phyloP scores from a whole-genome alignment of 1,284 basidiomycete genomes.

The Vanrija pseudolonga region DNA sequence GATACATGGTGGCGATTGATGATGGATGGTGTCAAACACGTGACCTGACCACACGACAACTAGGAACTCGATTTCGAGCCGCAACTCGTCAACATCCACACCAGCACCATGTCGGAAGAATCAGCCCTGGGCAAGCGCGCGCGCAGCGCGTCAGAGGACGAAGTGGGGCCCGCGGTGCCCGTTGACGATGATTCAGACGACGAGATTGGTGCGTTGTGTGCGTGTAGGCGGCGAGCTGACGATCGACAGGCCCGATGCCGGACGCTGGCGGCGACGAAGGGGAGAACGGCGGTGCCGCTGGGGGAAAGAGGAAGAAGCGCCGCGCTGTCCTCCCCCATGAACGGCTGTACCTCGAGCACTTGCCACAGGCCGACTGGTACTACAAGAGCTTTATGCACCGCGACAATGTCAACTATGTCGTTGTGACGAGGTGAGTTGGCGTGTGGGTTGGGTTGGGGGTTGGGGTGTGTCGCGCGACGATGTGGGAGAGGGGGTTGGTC shows the following conservation, averaged over 20 bases:
- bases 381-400: constrained; percentile 98
- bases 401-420: constrained; percentile 82
- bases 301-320: constrained; percentile 40
- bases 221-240: not conserved
- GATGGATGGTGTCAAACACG: too few relatives aligned
- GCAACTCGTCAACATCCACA: too few relatives aligned
- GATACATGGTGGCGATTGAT: too few relatives aligned
- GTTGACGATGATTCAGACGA: constrained; percentile 44
- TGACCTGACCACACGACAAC: too few relatives aligned
- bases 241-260: constrained; percentile 26
- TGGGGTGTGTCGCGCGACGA: too few relatives aligned
- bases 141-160: constrained; percentile 1
- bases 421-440: constrained; percentile 68
- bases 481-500: too few relatives aligned
- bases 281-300: constrained; percentile 5
- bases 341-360: constrained; percentile 80
- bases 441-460: too few relatives aligned
- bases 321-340: constrained; percentile 66
- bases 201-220: constrained; percentile 37
- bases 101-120: too few relatives aligned
- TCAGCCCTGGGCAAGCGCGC: constrained; percentile 2
- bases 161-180: constrained; percentile 23
- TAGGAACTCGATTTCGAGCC: too few relatives aligned
- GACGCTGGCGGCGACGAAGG: constrained; percentile 15
- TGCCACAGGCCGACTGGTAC: constrained; percentile 90